Base-by-base conservation (phyloP, 169 alveolate genomes). In the Plasmodium fragile region DNA sequence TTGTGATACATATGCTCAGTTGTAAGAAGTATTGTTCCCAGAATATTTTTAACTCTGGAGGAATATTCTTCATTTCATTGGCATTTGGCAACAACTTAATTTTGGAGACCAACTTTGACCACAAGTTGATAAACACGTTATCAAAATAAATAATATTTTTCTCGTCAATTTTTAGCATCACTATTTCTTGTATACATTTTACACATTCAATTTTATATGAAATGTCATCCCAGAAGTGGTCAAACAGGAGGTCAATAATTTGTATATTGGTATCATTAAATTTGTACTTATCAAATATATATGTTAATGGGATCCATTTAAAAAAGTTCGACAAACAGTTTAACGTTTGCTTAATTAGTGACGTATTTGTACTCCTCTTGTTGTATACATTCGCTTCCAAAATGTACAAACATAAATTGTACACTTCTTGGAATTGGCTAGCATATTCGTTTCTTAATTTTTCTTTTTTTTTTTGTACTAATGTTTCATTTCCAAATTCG, bases 281-380 rank as follows among this genome's bases (percentile, higher is more conserved):
- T 65, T 81, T 82, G 92, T 96, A 96, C 83, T 97, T 96, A 81
- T 98, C 99, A 80, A 98, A 98, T 30, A 98, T 97, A 84, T 97
- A 98, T 22, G 98, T 98, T 30, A 98, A 81, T 25, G 99, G 99
- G 1, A 98, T 98, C 99, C 99, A 98, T 84, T 97, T 96, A 32
- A 98, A 95, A 93, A 97, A 98, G 71, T 98, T 98, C 18, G 99
- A 95, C 87, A 98, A 95, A 70, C 99, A 98, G 83, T 95, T 97
- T 53, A 98, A 95, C 43, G 99, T 98, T 41, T 98, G 98, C 80
- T 97, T 97, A 43, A 98, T 97, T 39, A 98, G 92, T 18, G 98
- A 87, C 0, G 93, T 97, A 41, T 97, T 95, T 30, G 98, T 95
- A 16, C 94, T 95, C 25, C 93, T 96, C 45, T 99, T 98, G 83